A percentile compares a stretch with the other conserved stretches of the same genome.
These are phyloP conservation scores for Escallonia rubra DNA, from an alignment of 129 eudicot genomes.

Conservation along the genomic window DNA sequence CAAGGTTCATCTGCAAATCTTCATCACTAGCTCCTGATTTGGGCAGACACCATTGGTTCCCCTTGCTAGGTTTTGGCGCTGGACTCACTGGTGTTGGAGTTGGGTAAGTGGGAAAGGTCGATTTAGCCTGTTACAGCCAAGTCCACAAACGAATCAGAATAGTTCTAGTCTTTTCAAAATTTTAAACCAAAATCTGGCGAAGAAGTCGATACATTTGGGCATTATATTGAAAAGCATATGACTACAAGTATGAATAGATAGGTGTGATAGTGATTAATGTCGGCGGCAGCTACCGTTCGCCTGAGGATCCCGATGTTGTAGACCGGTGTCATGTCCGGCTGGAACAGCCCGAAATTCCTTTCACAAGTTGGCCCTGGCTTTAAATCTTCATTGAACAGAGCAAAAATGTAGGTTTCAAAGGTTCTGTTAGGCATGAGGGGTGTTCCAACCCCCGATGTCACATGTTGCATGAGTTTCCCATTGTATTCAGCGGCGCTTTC, in stretches of 20 bases:
- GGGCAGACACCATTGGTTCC: constrained; percentile 58
- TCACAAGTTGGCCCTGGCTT: constrained; percentile 82
- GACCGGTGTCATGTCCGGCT: constrained; percentile 61
- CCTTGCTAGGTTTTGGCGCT: constrained; percentile 3
- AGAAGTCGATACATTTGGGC: too few relatives aligned
- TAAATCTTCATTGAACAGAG: constrained; percentile 69
- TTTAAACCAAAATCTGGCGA: too few relatives aligned
- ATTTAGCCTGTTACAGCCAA: constrained; percentile 32
- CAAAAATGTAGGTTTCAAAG: constrained; percentile 76
- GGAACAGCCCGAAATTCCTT: constrained; percentile 68
- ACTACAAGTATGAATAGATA: constrained; percentile 5
- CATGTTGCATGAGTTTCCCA: constrained; percentile 52
- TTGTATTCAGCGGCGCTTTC: constrained; percentile 68
- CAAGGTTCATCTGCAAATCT: constrained; percentile 44
- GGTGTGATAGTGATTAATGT: constrained; percentile 2
- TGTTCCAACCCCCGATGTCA: constrained; percentile 71
- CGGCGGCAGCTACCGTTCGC: constrained; percentile 30
- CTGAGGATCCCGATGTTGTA: constrained; percentile 57
- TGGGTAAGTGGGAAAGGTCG: constrained; percentile 29
- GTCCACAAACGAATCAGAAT: too few relatives aligned
- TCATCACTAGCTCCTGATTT: constrained; percentile 41
- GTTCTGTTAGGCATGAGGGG: constrained; percentile 84
- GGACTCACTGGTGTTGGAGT: constrained; percentile 26
- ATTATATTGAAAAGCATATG: not conserved
- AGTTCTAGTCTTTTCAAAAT: too few relatives aligned